Conservation (phyloP, 2,329 filamentous ascomycete genomes). For the Fulvia fulva region DNA sequence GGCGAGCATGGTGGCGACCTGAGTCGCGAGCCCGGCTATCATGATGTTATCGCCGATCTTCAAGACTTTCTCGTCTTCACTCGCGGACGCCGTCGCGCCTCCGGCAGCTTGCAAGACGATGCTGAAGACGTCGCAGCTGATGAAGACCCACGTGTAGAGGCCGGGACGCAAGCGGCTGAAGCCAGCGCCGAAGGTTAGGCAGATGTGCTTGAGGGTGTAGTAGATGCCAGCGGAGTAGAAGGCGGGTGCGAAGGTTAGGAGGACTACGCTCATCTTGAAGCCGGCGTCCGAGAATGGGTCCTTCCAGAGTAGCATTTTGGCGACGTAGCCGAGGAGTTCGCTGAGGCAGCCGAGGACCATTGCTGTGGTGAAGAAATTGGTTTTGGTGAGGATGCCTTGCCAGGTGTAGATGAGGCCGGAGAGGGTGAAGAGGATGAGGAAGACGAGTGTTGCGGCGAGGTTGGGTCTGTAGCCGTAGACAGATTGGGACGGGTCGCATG, state of each 20-base stretch:
- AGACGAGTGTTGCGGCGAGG: constrained; percentile 38
- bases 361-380: constrained; percentile 40
- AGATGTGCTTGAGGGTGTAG: constrained; percentile 37
- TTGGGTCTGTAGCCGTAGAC: constrained; percentile 36
- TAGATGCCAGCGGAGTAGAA: constrained; percentile 46
- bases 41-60: constrained; percentile 53
- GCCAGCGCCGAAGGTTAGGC: constrained; percentile 38
- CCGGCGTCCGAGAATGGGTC: constrained; percentile 43
- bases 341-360: constrained; percentile 41
- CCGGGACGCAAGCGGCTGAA: constrained; percentile 27
- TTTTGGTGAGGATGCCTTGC: constrained; percentile 34
- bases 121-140: constrained; percentile 56
- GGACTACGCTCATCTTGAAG: constrained; percentile 43
- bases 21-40: constrained; percentile 55
- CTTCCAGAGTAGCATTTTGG: constrained; percentile 39
- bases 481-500: constrained; percentile 24
- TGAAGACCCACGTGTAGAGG: constrained; percentile 54
- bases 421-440: constrained; percentile 36
- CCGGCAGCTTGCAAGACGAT: constrained; percentile 57
- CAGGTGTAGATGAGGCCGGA: constrained; percentile 30
- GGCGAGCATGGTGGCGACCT: constrained; percentile 51
- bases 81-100: constrained; percentile 54
- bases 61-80: constrained; percentile 38
- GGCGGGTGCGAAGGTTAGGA: constrained; percentile 43
- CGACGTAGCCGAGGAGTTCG: constrained; percentile 43